A percentile compares a stretch with the other conserved stretches of the same genome.
phyloP scores from a whole-genome alignment of 2,329 filamentous ascomycete genomes.

The Fusarium tupiense region DNA sequence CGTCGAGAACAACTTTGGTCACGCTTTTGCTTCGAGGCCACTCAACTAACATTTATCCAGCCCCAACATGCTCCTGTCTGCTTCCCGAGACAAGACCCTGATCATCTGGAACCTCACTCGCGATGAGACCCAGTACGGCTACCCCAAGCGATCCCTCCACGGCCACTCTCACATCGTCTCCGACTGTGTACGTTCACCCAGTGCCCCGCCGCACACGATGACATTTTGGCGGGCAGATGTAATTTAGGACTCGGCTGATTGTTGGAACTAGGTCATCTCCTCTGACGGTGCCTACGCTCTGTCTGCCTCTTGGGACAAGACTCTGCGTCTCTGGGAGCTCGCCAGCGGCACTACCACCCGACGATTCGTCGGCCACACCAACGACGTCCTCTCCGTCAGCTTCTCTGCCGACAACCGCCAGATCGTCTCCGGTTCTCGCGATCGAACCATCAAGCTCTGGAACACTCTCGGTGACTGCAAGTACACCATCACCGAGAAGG shows the following conservation, averaged over 20 bases:
- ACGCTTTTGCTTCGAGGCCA: constrained; percentile 5
- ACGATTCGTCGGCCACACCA: constrained; percentile 98
- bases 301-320: constrained; percentile 99
- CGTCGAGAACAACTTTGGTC: constrained; percentile 46
- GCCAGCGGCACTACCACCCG: constrained; percentile 96
- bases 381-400: constrained; percentile 98
- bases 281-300: constrained; percentile 99
- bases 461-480: constrained; percentile 99
- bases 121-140: constrained; percentile 97
- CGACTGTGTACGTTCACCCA: constrained; percentile 86
- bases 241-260: constrained; percentile 39
- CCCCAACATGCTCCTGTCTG: constrained; percentile 99
- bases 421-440: constrained; percentile 98
- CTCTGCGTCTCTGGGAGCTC: constrained; percentile 98
- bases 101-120: constrained; percentile 99
- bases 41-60: constrained; percentile 51
- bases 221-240: constrained; percentile 13
- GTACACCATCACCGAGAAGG: constrained; percentile 99
- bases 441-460: constrained; percentile 99
- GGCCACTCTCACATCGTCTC: constrained; percentile 99
- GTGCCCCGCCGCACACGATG: constrained; percentile 20
- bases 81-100: constrained; percentile 96
- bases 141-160: constrained; percentile 98
- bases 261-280: constrained; percentile 83
- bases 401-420: constrained; percentile 99